These are phyloP conservation scores for Blastomyces percursus DNA, from an alignment of 2,329 filamentous ascomycete genomes.

Conservation along the genomic window DNA sequence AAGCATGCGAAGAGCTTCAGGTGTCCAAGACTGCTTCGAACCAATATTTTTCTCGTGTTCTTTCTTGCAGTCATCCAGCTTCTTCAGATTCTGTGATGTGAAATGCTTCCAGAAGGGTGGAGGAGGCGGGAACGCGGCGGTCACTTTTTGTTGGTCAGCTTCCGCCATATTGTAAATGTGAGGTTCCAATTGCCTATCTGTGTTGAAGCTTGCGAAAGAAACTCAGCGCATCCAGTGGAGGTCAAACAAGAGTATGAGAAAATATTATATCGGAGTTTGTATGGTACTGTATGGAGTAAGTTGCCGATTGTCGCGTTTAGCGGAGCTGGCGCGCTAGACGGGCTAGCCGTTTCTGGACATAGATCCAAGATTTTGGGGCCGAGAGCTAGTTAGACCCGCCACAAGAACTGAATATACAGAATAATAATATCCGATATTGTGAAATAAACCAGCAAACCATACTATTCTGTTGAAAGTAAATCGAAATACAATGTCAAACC, in stretches of 20 bases:
- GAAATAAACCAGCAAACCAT: not conserved
- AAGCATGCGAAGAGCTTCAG: conserved; percentile 25
- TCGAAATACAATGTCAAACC: not conserved
- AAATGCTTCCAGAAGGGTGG: conserved; percentile 87
- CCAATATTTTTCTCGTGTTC: conserved; percentile 21
- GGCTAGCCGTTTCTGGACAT: not conserved
- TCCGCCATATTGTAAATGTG: conserved; percentile 45
- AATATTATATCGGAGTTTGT: not conserved
- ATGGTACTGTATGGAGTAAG: not conserved
- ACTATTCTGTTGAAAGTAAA: not conserved
- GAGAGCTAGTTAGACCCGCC: too few species aligned
- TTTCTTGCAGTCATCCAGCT: conserved; percentile 43
- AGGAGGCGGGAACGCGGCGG: conserved; percentile 69
- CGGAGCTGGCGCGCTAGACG: not conserved
- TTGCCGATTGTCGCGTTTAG: not conserved
- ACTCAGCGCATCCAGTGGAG: not conserved
- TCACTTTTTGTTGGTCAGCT: conserved; percentile 37
- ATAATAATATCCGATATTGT: not conserved
- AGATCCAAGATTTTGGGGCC: not conserved
- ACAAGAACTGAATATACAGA: not conserved
- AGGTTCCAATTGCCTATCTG: conserved; percentile 2
- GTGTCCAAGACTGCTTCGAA: conserved; percentile 22
- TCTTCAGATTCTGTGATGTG: conserved; percentile 60
- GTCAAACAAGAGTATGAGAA: not conserved
- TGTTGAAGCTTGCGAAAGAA: not conserved